A percentile compares a stretch with the other conserved stretches of the same genome.
phyloP scores from a whole-genome alignment of 2,329 filamentous ascomycete genomes.

The Cytospora schulzeri region DNA sequence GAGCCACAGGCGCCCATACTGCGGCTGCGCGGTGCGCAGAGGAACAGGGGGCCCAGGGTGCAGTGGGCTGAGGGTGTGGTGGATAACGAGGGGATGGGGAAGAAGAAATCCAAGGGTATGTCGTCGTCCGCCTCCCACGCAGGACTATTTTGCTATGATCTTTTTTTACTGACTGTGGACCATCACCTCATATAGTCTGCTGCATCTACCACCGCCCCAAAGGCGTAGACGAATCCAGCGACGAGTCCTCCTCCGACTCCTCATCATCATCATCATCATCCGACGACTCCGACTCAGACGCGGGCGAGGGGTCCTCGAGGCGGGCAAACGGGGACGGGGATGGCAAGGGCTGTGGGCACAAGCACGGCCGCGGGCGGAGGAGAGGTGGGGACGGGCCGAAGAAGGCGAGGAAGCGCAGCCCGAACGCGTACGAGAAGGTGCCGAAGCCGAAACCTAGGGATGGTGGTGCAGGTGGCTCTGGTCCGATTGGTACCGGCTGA shows the following conservation, averaged over 20 bases:
- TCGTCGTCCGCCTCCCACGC: too few relatives aligned
- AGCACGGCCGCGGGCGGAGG: constrained; percentile 19
- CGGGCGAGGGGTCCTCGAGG: constrained; percentile 50
- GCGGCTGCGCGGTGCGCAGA: constrained; percentile 54
- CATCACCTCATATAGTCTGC: constrained; percentile 66
- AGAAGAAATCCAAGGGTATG: constrained; percentile 90
- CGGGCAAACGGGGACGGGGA: constrained; percentile 12
- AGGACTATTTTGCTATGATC: too few relatives aligned
- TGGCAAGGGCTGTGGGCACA: constrained; percentile 20
- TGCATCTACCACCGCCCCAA: constrained; percentile 95
- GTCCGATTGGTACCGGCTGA: constrained; percentile 10
- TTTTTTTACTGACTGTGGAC: neutral
- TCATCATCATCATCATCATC: constrained; percentile 49
- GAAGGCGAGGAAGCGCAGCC: constrained; percentile 26
- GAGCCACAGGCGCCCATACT: constrained; percentile 44
- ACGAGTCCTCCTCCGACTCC: constrained; percentile 62
- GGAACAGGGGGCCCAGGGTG: constrained; percentile 62
- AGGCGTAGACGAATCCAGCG: constrained; percentile 78
- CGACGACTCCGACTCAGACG: constrained; percentile 24
- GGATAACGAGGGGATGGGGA: constrained; percentile 92
- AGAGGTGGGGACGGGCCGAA: constrained; percentile 4
- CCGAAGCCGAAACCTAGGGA: constrained; percentile 27
- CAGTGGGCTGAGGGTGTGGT: constrained; percentile 92
- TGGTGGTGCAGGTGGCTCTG: constrained; percentile 16
- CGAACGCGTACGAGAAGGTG: constrained; percentile 29